Base-by-base conservation (phyloP, 2,329 filamentous ascomycete genomes). In the Penicillium sp. region DNA sequence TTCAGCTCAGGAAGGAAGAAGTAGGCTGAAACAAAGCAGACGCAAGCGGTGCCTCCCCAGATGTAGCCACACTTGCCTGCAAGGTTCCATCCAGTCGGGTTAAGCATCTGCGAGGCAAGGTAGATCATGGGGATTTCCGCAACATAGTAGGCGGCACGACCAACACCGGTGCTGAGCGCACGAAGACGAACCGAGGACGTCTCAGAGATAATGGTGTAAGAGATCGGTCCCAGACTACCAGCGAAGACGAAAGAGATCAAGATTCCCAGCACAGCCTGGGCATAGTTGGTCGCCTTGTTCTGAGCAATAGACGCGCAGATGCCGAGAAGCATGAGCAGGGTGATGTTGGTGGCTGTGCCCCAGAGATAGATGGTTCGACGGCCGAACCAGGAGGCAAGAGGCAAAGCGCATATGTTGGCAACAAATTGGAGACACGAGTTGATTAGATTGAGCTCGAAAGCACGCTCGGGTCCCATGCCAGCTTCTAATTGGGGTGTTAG, bases 61-160 rank as follows among this genome's bases (percentile, higher is more conserved):
- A 79, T 72, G 53, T 75, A 79, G 2, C 76, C 77, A 53, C 75
- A 78, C 67, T 79, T 78, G 32, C 76, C 77, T 0, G 70, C 73
- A 10, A 76, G 60, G 50, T 76, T 72, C 67, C 73, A 74, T 10
- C 71, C 71, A 0, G 71, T 74, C 0, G 69, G 62, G 59, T 76
- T 76, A 7, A 77, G 67, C 64, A 76, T 71, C 55, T 67, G 60
- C 5, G 71, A 72, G 1, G 72, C 63, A n/a, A 76, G 64, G 51
- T 67, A 75, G 49, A 75, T 75, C 70, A 74, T 74, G 26, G 73
- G 72, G 35, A 76, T 75, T 46, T 75, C 73, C 6, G 71, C 69
- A n/a, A 75, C 60, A 48, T 76, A 75, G 64, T 76, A 76, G 4
- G 73, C 72, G 2, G 70, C 71, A 14, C 73, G 72, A 18, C 73